Evolutionary conservation across 1,284 basidiomycete genomes (phyloP), one percentile per base, ranked within the genome.

Genomic region (Fistulina hepatica): DNA sequence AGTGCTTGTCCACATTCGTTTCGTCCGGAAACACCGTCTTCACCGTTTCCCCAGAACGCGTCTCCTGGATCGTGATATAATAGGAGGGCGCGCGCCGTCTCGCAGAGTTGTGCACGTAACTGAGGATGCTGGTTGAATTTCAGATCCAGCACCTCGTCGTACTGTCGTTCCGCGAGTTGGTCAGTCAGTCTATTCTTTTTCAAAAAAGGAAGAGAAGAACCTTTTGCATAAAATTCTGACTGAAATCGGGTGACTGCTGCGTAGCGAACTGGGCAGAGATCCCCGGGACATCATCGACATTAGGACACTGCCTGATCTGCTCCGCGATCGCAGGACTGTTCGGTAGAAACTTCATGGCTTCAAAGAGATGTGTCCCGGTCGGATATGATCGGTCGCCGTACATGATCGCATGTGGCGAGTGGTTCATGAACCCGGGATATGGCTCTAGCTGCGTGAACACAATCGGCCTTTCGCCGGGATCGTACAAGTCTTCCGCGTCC

Each of bases 71-170:
- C 73, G 12, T 58, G 54, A 48, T 69, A 76, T 6, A 76, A 48
- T 27, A 81, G 55, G 7, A 59, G 57, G 3, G 58, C 54, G n/a
- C 61, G 43, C 3, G 64, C 67, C 3, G 76, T 78, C 21, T 55
- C 47, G 13, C 75, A 51, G 6, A 81, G 59, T 42, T 67, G 47
- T 23, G 43, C 37, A 16, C 68, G 61, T 34, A 81, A 48, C 10
- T 61, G 50, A 2, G 62, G 57, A 48, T 82, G 72, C 55, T 81
- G 79, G 28, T 61, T 61, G 50, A 82, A 73, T 48, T 82, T 83
- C 39, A 62, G 45, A 42, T 67, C 64, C 40, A 81, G 47, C 17
- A 72, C 74, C 2, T 75, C 69, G 36, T 76, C 70, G 65, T 78
- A 67, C 77, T 80, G 40, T 25, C 20, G 12, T 22, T 41, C 10